Conservation (phyloP, 148 eudicot species). For the Chenopodium formosanum region DNA sequence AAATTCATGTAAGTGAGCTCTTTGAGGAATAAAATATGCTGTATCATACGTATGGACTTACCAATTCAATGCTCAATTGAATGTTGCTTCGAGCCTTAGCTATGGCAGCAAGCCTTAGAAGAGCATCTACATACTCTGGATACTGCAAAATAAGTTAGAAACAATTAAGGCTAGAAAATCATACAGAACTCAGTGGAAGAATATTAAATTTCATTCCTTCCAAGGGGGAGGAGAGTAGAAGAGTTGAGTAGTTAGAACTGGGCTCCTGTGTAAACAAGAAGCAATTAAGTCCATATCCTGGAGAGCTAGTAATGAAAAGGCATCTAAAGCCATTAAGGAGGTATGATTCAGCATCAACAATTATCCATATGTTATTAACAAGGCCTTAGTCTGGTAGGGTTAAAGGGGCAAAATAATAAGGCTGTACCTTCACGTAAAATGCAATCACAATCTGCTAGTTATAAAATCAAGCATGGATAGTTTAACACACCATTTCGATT, state of each 20-base stretch:
- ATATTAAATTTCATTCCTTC: background rate
- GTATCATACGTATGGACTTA: constrained; percentile 27
- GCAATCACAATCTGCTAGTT: too few relatives aligned
- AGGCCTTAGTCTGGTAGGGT: background rate
- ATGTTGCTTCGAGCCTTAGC: constrained; percentile 87
- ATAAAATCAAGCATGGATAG: too few relatives aligned
- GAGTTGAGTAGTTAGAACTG: background rate
- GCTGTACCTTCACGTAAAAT: too few relatives aligned
- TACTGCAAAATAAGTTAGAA: constrained; percentile 42
- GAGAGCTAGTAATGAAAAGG: background rate
- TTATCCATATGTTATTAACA: background rate
- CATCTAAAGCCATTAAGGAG: background rate
- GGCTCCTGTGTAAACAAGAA: too few relatives aligned
- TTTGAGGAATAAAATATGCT: background rate
- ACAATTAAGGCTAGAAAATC: background rate
- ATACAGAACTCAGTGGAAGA: background rate
- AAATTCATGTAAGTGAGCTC: background rate
- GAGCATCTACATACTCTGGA: constrained; percentile 87
- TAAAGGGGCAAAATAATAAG: too few relatives aligned
- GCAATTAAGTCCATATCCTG: too few relatives aligned
- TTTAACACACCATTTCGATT: too few relatives aligned
- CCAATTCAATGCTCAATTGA: constrained; percentile 86
- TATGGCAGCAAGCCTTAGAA: constrained; percentile 85
- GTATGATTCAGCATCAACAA: too few relatives aligned
- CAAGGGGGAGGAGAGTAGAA: background rate